Evolutionary conservation across 257 asterid genomes (phyloP).

Genomic region (Misopates orontium): DNA sequence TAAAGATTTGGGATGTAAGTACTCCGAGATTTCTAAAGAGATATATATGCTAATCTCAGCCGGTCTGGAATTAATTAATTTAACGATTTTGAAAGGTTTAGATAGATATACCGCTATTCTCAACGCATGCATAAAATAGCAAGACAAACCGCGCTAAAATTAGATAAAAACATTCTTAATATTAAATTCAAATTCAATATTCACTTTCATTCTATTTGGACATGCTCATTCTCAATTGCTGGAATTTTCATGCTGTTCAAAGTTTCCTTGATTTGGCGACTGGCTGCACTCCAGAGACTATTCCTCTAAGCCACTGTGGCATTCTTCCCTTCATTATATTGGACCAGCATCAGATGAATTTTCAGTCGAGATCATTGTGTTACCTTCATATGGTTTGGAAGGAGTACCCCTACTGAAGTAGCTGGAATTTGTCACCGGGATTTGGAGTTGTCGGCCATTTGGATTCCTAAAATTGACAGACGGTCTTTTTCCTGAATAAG

Average conservation of each 20-base stretch:
- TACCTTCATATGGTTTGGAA: conserved; percentile 18
- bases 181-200: no score
- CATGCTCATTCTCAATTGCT: conserved; percentile 25
- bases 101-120: no score
- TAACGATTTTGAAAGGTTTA: no score
- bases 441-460: conserved; percentile 26
- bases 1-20: no score
- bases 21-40: no score
- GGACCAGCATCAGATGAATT: conserved; percentile 31
- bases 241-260: conserved; percentile 20
- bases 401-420: conserved; percentile 21
- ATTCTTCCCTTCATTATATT: conserved; percentile 29
- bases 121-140: no score
- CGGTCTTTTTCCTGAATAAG: conserved; percentile 21
- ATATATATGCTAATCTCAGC: no score
- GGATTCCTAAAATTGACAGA: conserved; percentile 14
- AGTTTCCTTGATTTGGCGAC: conserved; percentile 26
- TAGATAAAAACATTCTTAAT: no score
- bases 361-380: conserved; percentile 18
- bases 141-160: no score
- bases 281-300: conserved; percentile 31
- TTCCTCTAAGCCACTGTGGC: conserved; percentile 70
- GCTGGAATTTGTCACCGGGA: conserved; percentile 27
- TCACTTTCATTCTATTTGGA: no score
- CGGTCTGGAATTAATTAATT: no score